Base-by-base conservation (phyloP, 1,139 yeast genomes). In the Kurtzmaniella quercitrusa region DNA sequence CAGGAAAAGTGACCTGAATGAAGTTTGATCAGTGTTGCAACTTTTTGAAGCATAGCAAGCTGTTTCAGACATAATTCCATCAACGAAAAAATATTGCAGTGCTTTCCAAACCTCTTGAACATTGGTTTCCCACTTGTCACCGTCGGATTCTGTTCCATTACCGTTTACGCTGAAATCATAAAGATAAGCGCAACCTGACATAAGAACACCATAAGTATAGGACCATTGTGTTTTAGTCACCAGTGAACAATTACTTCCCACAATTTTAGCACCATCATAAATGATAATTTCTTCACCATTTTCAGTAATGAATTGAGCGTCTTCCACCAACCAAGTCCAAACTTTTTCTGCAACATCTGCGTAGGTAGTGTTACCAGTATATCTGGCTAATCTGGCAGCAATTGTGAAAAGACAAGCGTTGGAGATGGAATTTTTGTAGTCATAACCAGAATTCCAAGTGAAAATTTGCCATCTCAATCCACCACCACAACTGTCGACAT, bases 381-480 rank as follows among this genome's bases (percentile, higher is more conserved):
- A 84, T 47, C 89, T 68, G 5, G 88, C 89, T 53, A 87, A 75
- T 50, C 95, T 73, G 4, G 95, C 89, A 22, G 87, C 88, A 41
- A 87, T 60, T 53, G 83, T 82, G 74, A 87, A 87, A 46, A 87
- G 66, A 53, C 87, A 82, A 3, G 88, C 94, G 59, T 84, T 87
- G 22, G 91, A 77, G 45, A 87, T 84, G 22, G 89, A 71, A 61
- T 87, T 87, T 60, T 87, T 87, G 66, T 87, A 87, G 56, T 79
- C 76, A 59, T 83, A 87, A 41, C 95, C 95, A 3, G 82, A 66
- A 57, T 82, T 82, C 82, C 85, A 80, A 42, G 80, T 73, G 66
- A 80, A 83, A 51, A 85, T 86, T 68, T 87, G 95, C 95, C 95
- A 87, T 63, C 95, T 74, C 46, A 87, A 66, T 0, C 95, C 95